phyloP scores from a whole-genome alignment of 352 stramenopile species.

The Phytophthora constricta region DNA sequence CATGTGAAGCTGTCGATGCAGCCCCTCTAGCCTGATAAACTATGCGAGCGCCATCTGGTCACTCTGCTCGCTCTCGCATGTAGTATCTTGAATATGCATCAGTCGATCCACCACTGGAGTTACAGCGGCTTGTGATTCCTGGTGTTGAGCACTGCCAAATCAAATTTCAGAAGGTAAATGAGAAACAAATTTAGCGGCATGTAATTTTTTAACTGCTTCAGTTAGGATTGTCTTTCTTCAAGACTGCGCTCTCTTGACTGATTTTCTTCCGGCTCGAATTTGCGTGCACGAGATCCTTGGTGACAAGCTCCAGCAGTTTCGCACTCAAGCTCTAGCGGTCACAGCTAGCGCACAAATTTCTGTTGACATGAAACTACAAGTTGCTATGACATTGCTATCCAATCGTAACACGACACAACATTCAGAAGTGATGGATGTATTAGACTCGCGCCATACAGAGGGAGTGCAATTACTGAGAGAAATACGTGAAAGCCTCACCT shows the following conservation, averaged over 20 bases:
- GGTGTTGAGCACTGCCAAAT: neutral
- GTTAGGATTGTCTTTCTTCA: conserved; percentile 6
- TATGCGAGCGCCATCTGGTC: conserved; percentile 6
- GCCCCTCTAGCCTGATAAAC: conserved; percentile 1
- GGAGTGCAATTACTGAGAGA: neutral
- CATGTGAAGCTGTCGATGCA: conserved; percentile 2
- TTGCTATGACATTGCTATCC: conserved; percentile 15
- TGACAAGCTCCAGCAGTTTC: conserved; percentile 6
- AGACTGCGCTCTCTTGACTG: conserved; percentile 9
- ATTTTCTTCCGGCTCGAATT: conserved; percentile 5
- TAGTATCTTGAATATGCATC: conserved; percentile 7
- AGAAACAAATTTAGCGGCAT: conserved; percentile 12
- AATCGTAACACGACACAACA: conserved; percentile 11
- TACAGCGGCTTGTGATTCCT: conserved; percentile 7
- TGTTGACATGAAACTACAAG: conserved; percentile 17
- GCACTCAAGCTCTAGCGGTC: neutral
- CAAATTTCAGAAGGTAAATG: conserved; percentile 8
- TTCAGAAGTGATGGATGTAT: neutral
- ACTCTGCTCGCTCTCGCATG: neutral
- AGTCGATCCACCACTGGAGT: conserved; percentile 2
- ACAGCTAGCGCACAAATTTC: neutral
- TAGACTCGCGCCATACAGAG: neutral
- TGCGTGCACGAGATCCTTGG: conserved; percentile 3
- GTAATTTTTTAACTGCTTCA: conserved; percentile 14
- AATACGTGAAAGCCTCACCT: neutral